Conservation (phyloP, 495 filamentous ascomycete species). For the Cercophora scortea region DNA sequence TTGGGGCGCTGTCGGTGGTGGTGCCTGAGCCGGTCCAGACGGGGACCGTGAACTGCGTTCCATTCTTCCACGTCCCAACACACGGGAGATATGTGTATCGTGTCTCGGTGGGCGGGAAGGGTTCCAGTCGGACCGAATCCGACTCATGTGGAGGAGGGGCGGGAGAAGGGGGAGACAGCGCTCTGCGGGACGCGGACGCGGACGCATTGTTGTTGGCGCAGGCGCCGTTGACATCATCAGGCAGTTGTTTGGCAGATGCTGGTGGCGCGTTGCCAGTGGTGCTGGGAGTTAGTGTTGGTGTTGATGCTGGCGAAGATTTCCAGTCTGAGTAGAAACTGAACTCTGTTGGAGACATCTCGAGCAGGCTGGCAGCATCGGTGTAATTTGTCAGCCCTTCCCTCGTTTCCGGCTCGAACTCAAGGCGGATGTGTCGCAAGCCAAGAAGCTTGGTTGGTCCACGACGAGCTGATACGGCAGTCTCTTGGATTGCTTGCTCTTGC, state of each 20-base stretch:
- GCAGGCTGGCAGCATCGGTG: no score
- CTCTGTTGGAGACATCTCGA: no score
- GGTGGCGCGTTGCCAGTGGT: no score
- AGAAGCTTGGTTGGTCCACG: slow-evolving; percentile 20
- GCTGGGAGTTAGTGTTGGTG: no score
- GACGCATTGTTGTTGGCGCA: neutral
- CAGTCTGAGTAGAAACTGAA: no score
- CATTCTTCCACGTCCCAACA: slow-evolving; percentile 7
- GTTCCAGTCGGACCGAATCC: neutral
- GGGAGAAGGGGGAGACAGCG: neutral
- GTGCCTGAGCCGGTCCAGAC: slow-evolving; percentile 31
- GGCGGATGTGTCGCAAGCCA: slow-evolving; percentile 33
- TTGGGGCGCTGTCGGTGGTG: slow-evolving; percentile 10
- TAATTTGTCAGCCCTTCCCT: neutral
- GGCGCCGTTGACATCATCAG: neutral
- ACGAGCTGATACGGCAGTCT: slow-evolving; percentile 2
- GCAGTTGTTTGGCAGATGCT: no score
- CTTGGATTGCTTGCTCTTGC: slow-evolving; percentile 30
- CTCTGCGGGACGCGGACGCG: neutral
- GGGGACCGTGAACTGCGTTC: slow-evolving; percentile 7
- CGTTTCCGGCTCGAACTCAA: slow-evolving; percentile 27
- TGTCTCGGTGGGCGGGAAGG: slow-evolving; percentile 3
- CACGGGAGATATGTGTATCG: neutral
- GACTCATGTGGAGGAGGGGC: neutral
- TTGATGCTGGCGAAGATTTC: no score